These are phyloP conservation scores for Ceriops decandra DNA, from an alignment of 345 rosid species.

Conservation along the genomic window DNA sequence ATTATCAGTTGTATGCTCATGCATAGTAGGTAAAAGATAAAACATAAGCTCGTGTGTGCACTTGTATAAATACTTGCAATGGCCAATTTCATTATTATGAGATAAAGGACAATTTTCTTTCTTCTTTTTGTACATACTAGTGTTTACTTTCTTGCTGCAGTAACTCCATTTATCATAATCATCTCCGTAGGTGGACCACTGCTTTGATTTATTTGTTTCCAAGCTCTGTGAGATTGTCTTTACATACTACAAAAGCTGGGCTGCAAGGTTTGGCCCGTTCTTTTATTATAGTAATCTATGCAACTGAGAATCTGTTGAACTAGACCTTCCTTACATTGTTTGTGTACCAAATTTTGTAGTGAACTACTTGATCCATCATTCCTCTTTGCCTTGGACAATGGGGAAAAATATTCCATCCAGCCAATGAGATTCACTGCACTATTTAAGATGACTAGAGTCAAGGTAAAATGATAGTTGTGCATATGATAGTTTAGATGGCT, in stretches of 20 bases:
- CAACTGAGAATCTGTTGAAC: conserved; percentile 14
- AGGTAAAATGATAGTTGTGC: conserved; percentile 40
- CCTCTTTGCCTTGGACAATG: conserved; percentile 89
- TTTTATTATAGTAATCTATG: conserved; percentile 5
- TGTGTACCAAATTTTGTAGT: conserved; percentile 42
- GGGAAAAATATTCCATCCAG: conserved; percentile 80
- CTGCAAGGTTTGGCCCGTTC: conserved; percentile 64
- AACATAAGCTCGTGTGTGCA: too few species aligned
- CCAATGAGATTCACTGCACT: conserved; percentile 86
- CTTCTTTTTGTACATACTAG: too few species aligned
- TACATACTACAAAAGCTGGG: conserved; percentile 98
- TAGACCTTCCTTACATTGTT: conserved; percentile 20
- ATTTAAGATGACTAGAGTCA: conserved; percentile 87
- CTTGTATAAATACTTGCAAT: too few species aligned
- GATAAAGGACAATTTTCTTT: too few species aligned
- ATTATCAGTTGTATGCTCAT: too few species aligned
- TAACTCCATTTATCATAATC: conserved; percentile 8
- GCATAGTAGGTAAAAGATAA: too few species aligned
- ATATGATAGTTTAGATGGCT: neutral
- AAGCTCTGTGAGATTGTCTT: conserved; percentile 75
- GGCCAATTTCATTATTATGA: too few species aligned
- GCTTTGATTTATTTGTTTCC: conserved; percentile 91
- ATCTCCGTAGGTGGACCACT: conserved; percentile 78
- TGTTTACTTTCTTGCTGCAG: neutral
- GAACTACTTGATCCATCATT: conserved; percentile 97